These are phyloP conservation scores for Lachancea quebecensis DNA, from an alignment of 805 yeast species.

Conservation along the genomic window DNA sequence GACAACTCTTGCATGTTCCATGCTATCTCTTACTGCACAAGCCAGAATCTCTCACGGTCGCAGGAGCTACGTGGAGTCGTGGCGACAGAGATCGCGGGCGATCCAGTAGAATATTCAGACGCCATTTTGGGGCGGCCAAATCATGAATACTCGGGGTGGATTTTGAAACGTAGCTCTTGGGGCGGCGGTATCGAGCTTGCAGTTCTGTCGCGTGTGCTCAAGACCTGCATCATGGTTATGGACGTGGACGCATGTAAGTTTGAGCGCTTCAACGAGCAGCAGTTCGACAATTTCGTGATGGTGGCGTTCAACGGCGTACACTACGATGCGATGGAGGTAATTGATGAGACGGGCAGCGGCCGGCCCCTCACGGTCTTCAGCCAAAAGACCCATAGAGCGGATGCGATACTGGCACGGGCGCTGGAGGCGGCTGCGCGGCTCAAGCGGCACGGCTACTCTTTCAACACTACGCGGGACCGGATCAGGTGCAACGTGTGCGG, in stretches of 20 bases:
- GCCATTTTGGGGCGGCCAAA: conserved; percentile 50
- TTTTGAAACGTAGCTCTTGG: conserved; percentile 54
- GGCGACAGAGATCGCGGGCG: conserved; percentile 37
- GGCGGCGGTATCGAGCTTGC: conserved; percentile 79
- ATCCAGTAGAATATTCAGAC: conserved; percentile 43
- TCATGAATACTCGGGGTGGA: conserved; percentile 54
- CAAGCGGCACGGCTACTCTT: conserved; percentile 49
- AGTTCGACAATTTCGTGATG: conserved; percentile 38
- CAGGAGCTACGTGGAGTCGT: conserved; percentile 47
- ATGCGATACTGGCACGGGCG: conserved; percentile 34
- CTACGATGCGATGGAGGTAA: conserved; percentile 55
- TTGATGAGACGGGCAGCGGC: conserved; percentile 21
- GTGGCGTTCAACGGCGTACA: conserved; percentile 66
- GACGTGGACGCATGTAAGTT: conserved; percentile 58
- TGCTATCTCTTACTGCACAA: conserved; percentile 48
- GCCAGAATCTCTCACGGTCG: conserved; percentile 39
- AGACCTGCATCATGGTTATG: conserved; percentile 48
- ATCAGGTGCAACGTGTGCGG: conserved; percentile 55
- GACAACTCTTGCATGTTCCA: conserved; percentile 76
- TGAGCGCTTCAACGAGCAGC: conserved; percentile 47
- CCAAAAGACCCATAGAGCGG: conserved; percentile 26
- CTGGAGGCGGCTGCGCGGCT: conserved; percentile 37
- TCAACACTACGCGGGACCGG: conserved; percentile 55
- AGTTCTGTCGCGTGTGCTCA: conserved; percentile 47
- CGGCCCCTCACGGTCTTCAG: conserved; percentile 36